Evolutionary conservation across 495 filamentous ascomycete genomes (phyloP), one percentile per base, ranked within the genome.

Genomic region (Parmelia sp.): DNA sequence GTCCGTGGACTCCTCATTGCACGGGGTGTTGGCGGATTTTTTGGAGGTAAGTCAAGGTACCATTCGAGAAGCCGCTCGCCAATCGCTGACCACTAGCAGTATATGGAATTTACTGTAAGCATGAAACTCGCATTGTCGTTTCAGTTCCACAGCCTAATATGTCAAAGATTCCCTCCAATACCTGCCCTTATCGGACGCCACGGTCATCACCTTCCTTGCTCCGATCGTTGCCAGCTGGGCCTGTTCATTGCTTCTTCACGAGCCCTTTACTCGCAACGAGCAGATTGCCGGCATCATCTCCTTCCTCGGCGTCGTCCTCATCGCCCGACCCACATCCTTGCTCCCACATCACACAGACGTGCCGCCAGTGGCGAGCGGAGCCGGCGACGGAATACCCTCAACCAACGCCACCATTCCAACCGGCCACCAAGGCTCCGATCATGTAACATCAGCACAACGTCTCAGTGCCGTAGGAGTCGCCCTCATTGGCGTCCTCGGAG

Each of bases 181-280:
- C 70, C 85, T 97, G 5, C 89, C 91, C 2, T 80, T 97, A 0
- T 88, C 91, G 8, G 93, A 97, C 69, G 92, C 94, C 15, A 96
- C 91, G 0, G 94, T 97, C 0, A 86, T 97, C 53, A 96, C 91
- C 53, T 97, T 97, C 71, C 82, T 97, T 1, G 84, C 89, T 0
- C 94, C 94, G 0, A 86, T 86, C 21, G 80, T 96, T 4, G 82
- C 90, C n/a, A 89, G 90, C 59, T 96, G 90, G 71, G 86, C 86
- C 15, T 96, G 92, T 72, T 89, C 88, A 21, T 72, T 92, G 25
- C 76, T 96, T 23, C 81, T 89, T 35, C 78, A 89, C 55, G 89
- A 96, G 68, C 88, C 89, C 0, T 97, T 92, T 72, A 91, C 90
- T 0, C 78, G 84, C 25, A 84, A 81, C 11, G 90, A 96, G 70